A percentile compares a stretch with the other conserved stretches of the same genome.
phyloP scores from a whole-genome alignment of 2,329 filamentous ascomycete genomes.

The Fusarium subtropicale region DNA sequence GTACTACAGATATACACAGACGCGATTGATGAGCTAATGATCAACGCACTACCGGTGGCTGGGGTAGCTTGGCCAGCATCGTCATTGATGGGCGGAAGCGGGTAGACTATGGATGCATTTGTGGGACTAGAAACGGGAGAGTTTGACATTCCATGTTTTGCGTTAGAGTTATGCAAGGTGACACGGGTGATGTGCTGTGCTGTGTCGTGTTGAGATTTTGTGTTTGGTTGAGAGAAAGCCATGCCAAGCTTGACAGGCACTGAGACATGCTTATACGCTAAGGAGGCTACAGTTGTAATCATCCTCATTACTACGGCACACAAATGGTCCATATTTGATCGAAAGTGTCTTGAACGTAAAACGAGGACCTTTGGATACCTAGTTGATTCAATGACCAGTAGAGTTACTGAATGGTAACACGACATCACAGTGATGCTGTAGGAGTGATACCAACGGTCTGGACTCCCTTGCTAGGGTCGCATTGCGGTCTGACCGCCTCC shows the following conservation, averaged over 20 bases:
- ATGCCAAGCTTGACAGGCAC: not conserved
- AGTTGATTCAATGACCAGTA: not conserved
- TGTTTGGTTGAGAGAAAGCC: not conserved
- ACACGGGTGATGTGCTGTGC: conserved; percentile 1
- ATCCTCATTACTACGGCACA: not conserved
- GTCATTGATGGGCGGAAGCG: conserved; percentile 16
- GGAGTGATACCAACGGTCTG: not conserved
- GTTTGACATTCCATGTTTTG: not conserved
- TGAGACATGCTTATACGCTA: conserved; percentile 9
- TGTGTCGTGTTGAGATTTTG: not conserved
- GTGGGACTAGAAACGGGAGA: not conserved
- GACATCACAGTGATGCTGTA: not conserved
- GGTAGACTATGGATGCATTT: not conserved
- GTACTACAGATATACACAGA: conserved; percentile 2
- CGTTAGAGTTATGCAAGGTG: not conserved
- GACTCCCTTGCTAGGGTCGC: not conserved
- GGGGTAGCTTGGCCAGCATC: not conserved
- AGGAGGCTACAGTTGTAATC: not conserved
- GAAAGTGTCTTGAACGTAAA: too few species aligned
- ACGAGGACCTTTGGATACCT: not conserved
- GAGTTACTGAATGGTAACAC: not conserved
- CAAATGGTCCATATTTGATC: not conserved
- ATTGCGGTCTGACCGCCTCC: conserved; percentile 2
- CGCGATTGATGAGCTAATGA: not conserved
- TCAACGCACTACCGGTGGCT: conserved; percentile 10